Conservation (phyloP, 192 early-diverging fungal species). For the Chytriomyces sp. region DNA sequence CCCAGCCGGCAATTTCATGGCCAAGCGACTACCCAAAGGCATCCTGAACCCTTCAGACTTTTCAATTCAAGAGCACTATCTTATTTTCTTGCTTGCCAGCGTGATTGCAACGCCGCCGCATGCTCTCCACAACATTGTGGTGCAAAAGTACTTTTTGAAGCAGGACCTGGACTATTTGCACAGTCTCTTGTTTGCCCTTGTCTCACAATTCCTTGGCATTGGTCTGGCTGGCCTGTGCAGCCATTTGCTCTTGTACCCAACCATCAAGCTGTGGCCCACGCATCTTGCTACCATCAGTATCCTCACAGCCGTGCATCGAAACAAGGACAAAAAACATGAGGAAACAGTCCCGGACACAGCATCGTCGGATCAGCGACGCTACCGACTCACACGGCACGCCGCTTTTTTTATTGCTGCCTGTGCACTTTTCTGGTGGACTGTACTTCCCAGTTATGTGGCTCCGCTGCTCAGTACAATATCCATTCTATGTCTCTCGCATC, state of each 20-base stretch:
- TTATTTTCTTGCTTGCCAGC: constrained; percentile 47
- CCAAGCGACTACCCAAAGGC: constrained; percentile 55
- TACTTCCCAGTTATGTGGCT: constrained; percentile 30
- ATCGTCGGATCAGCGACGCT: not conserved
- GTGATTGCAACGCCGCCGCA: not conserved
- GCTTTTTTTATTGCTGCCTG: constrained; percentile 42
- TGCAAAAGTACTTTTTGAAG: constrained; percentile 12
- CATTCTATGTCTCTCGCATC: constrained; percentile 30
- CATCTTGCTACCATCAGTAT: constrained; percentile 67
- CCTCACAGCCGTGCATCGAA: constrained; percentile 75
- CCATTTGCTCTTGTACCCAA: constrained; percentile 77
- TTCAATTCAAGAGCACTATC: constrained; percentile 71
- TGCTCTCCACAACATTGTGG: constrained; percentile 9
- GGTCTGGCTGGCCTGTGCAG: constrained; percentile 57
- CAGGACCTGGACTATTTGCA: not conserved
- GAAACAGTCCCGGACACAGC: not conserved
- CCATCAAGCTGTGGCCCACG: constrained; percentile 83
- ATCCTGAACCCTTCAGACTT: constrained; percentile 54
- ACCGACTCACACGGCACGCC: constrained; percentile 30
- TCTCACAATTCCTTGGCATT: constrained; percentile 55
- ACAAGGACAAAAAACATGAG: not conserved
- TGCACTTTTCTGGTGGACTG: constrained; percentile 26
- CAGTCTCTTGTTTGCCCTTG: constrained; percentile 54
- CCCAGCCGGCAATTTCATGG: not conserved
- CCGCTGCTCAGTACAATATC: constrained; percentile 26